Evolutionary conservation across 106 monocot genomes (phyloP).

Genomic region (Xerophyta viscosa): DNA sequence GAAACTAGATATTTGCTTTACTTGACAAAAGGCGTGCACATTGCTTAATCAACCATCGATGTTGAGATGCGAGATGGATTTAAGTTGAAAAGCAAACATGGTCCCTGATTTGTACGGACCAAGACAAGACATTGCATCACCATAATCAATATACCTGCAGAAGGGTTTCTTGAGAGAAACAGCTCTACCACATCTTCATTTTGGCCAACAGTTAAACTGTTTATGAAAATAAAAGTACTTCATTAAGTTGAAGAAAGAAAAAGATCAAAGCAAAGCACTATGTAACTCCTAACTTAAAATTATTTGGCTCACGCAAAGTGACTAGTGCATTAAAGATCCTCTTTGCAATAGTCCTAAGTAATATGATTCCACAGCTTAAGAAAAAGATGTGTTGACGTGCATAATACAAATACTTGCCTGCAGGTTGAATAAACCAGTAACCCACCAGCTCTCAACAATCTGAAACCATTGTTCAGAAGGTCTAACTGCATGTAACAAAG

Average conservation of each 20-base stretch:
- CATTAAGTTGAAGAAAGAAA: background rate
- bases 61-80: too few relatives aligned
- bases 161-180: conserved; percentile 56
- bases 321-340: too few relatives aligned
- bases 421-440: conserved; percentile 93
- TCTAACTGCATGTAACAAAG: conserved; percentile 38
- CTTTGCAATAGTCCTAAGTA: too few relatives aligned
- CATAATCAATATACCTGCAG: conserved; percentile 57
- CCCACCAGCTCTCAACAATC: conserved; percentile 74
- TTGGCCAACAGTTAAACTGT: conserved; percentile 82
- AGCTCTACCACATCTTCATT: conserved; percentile 81
- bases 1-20: too few relatives aligned
- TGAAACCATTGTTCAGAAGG: conserved; percentile 88
- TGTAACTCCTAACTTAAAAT: too few relatives aligned
- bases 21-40: too few relatives aligned
- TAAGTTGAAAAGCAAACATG: too few relatives aligned
- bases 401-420: conserved; percentile 36
- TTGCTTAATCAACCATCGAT: too few relatives aligned
- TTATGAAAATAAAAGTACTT: conserved; percentile 7
- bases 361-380: too few relatives aligned
- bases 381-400: too few relatives aligned
- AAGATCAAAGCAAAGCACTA: background rate
- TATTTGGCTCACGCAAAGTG: too few relatives aligned
- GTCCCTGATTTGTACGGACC: too few relatives aligned
- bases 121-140: background rate